Evolutionary conservation across 1,284 basidiomycete species (phyloP).

Genomic region (Ceraceosorus guamensis): DNA sequence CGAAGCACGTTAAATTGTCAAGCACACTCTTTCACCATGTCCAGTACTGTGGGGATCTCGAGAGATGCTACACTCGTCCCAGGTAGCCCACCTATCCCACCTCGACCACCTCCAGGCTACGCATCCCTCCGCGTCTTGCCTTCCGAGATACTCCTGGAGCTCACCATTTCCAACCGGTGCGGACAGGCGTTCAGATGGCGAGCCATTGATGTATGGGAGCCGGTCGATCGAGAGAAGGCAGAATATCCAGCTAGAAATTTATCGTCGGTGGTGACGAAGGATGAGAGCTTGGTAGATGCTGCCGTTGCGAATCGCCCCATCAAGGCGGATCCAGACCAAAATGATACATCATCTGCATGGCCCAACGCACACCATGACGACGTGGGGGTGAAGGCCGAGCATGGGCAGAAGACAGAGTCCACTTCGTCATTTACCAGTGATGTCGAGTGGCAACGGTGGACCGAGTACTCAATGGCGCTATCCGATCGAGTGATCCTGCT

Average conservation of each 20-base stretch:
- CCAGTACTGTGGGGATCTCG: no score
- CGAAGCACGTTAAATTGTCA: no score
- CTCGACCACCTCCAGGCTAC: no score
- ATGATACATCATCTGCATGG: neutral
- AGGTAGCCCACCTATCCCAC: no score
- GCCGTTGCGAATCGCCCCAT: neutral
- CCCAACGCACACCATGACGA: neutral
- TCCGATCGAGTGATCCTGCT: constrained; percentile 43
- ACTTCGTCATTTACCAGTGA: neutral
- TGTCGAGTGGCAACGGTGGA: constrained; percentile 13
- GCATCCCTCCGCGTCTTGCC: no score
- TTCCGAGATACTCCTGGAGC: constrained; percentile 25
- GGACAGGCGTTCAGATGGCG: constrained; percentile 47
- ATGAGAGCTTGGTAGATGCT: no score
- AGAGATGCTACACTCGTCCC: no score
- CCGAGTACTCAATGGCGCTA: constrained; percentile 44
- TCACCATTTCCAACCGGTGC: constrained; percentile 44
- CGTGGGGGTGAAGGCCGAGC: neutral
- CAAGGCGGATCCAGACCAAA: constrained; percentile 6
- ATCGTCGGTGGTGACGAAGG: no score
- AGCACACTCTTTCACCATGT: no score
- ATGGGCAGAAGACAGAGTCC: neutral
- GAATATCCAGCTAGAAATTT: neutral
- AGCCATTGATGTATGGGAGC: constrained; percentile 26
- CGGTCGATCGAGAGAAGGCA: neutral